These are phyloP conservation scores for Candida maesae DNA, from an alignment of 805 yeast genomes.

Conservation along the genomic window DNA sequence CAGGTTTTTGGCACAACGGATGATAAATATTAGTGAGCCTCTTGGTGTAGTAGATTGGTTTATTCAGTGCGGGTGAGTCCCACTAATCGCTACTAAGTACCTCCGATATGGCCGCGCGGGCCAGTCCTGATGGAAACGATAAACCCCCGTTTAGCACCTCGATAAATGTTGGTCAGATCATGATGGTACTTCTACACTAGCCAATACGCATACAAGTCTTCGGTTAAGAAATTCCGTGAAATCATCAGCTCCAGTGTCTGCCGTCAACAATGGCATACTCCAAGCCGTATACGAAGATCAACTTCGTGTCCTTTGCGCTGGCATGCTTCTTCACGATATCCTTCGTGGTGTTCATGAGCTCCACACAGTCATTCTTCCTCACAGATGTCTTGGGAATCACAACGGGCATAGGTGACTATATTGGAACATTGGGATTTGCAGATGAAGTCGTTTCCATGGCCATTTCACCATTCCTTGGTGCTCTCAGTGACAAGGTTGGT, in stretches of 20 bases:
- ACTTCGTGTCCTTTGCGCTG: conserved; percentile 31
- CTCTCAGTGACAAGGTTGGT: conserved; percentile 59
- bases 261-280: conserved; percentile 12
- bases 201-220: no score
- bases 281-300: conserved; percentile 23
- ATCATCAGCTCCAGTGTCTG: no score
- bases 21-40: no score
- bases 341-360: conserved; percentile 38
- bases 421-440: conserved; percentile 47
- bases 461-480: conserved; percentile 60
- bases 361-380: conserved; percentile 43
- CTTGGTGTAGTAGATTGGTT: no score
- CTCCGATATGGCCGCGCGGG: conserved; percentile 2
- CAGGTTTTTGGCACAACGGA: no score
- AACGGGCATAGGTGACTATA: conserved; percentile 38
- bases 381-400: conserved; percentile 33
- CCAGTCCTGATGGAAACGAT: conserved; percentile 4
- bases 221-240: background rate
- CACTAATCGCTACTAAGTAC: no score
- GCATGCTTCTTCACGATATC: conserved; percentile 40
- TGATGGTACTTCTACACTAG: no score
- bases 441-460: conserved; percentile 57
- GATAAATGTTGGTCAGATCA: no score
- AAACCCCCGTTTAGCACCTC: no score
- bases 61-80: no score